Conservation (phyloP, 2,329 filamentous ascomycete species). For the Epicoccum sorghinum region DNA sequence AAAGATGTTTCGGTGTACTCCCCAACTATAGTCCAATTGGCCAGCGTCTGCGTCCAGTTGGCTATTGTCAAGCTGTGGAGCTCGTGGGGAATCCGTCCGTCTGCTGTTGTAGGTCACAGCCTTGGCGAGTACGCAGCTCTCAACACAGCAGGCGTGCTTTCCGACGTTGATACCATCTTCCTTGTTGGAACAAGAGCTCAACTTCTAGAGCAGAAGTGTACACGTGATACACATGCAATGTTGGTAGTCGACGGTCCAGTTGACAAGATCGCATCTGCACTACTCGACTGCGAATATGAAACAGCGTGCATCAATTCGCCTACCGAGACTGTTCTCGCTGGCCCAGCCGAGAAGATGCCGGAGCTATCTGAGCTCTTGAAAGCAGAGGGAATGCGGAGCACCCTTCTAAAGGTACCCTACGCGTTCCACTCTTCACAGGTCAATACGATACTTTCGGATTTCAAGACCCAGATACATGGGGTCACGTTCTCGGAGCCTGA, state of each 20-base stretch:
- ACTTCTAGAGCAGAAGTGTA: not conserved
- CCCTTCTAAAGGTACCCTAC: not conserved
- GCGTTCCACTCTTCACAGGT: not conserved
- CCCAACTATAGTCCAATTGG: not conserved
- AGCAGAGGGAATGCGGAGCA: not conserved
- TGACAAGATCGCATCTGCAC: not conserved
- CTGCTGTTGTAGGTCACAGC: constrained; percentile 29
- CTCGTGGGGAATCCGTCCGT: constrained; percentile 11
- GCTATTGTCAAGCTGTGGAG: not conserved
- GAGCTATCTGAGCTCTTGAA: not conserved
- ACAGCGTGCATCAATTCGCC: not conserved
- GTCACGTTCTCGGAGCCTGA: not conserved
- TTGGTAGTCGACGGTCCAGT: not conserved
- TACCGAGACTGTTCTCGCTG: not conserved
- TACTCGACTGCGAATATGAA: not conserved
- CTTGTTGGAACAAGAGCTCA: constrained; percentile 33
- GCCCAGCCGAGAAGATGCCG: not conserved
- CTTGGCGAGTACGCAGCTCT: constrained; percentile 51
- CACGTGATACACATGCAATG: not conserved
- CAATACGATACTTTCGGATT: not conserved
- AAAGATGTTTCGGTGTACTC: not conserved
- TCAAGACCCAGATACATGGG: not conserved
- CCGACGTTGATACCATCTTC: constrained; percentile 38
- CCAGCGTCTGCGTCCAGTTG: not conserved
- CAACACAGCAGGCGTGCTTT: constrained; percentile 42